Evolutionary conservation across 73 alveolate species (phyloP).

Genomic region (Paramecium sonneborni): DNA sequence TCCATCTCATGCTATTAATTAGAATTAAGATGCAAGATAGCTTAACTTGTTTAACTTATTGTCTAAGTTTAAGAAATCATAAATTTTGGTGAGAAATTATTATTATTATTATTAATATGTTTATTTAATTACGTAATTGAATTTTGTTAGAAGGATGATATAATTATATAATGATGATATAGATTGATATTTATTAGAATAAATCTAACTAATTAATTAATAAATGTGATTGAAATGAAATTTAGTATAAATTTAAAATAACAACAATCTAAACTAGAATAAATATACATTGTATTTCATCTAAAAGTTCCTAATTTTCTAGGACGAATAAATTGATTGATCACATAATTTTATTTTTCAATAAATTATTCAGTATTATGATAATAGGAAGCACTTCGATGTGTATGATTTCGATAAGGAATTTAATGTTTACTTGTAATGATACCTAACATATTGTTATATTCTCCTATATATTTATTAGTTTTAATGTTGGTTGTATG

Average conservation of each 20-base stretch:
- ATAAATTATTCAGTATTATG: not conserved
- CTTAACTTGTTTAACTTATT: not conserved
- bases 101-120: not conserved
- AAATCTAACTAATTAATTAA: not conserved
- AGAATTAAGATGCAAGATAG: not conserved
- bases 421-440: constrained; percentile 11
- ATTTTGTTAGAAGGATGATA: not conserved
- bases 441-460: constrained; percentile 8
- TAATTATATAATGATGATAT: not conserved
- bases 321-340: constrained; percentile 10
- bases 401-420: not conserved
- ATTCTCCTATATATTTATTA: not conserved
- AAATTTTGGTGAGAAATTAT: not conserved
- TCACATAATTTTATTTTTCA: not conserved
- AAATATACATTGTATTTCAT: not conserved
- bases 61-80: not conserved
- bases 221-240: not conserved
- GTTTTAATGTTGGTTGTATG: not conserved
- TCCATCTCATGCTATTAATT: not conserved
- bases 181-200: too few relatives aligned
- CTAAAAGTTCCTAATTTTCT: not conserved
- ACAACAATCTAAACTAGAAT: not conserved
- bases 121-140: not conserved
- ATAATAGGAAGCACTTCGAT: constrained; percentile 8
- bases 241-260: not conserved